A percentile compares a stretch with the other conserved stretches of the same genome.
Conservation (phyloP, 2,329 filamentous ascomycete genomes). For the Gnomoniopsis smithogilvyi region DNA sequence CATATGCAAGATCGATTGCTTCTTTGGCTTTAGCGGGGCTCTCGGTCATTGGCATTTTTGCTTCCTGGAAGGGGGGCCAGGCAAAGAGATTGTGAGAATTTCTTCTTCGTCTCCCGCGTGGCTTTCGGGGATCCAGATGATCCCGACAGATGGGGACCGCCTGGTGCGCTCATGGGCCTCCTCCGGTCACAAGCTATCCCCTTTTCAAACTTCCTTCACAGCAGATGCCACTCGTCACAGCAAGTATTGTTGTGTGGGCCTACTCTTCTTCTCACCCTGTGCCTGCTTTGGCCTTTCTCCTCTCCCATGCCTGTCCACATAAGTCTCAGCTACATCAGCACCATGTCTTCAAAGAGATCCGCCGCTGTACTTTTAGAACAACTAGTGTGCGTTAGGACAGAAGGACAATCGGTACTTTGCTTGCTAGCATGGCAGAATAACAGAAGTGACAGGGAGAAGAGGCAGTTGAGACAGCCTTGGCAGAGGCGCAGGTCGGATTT, state of each 20-base stretch:
- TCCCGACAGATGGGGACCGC: too few relatives aligned
- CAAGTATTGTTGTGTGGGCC: too few relatives aligned
- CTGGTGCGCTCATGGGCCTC: too few relatives aligned
- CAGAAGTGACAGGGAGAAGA: background rate
- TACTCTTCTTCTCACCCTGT: too few relatives aligned
- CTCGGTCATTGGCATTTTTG: background rate
- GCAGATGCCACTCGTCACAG: too few relatives aligned
- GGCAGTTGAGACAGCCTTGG: background rate
- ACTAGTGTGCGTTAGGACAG: background rate
- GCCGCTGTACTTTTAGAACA: background rate
- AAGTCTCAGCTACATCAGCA: background rate
- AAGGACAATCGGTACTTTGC: background rate
- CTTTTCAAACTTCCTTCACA: too few relatives aligned
- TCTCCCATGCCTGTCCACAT: background rate
- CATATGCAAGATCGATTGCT: slow-evolving; percentile 3
- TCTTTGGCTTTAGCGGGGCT: background rate
- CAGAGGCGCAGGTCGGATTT: background rate
- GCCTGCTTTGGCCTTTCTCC: too few relatives aligned
- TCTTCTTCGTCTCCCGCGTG: background rate
- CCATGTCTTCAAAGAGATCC: background rate
- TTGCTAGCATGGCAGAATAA: background rate
- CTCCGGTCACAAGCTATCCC: too few relatives aligned
- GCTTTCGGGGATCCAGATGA: too few relatives aligned
- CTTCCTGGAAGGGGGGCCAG: background rate
- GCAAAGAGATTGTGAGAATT: background rate